Percentiles rank a stretch among this genome's conserved stretches.
phyloP scores from a whole-genome alignment of 2,329 filamentous ascomycete genomes.

The Myriosclerotinia curreyana region DNA sequence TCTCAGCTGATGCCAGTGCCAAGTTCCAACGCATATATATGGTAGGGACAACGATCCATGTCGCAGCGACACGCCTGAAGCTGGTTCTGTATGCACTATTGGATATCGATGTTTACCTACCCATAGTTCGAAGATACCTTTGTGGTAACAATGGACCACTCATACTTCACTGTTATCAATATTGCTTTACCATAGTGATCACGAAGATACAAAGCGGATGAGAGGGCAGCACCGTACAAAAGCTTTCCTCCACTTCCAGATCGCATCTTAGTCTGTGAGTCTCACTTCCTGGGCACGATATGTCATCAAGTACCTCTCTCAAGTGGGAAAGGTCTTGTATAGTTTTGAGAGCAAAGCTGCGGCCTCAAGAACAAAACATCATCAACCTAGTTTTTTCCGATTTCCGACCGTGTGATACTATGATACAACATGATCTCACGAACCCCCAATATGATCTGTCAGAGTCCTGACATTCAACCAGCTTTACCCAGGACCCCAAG shows the following conservation, averaged over 20 bases:
- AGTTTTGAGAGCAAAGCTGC: not conserved
- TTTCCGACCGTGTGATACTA: no score
- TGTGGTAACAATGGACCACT: not conserved
- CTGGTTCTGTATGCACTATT: not conserved
- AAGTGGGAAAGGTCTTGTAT: not conserved
- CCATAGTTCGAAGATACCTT: not conserved
- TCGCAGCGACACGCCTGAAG: not conserved
- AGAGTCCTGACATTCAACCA: not conserved
- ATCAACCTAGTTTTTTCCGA: not conserved
- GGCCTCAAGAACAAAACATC: not conserved
- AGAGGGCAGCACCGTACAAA: not conserved
- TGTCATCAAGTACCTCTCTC: not conserved
- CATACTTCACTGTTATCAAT: not conserved
- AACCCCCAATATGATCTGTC: conserved; percentile 3
- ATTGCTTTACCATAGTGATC: not conserved
- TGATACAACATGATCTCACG: not conserved
- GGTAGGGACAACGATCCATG: not conserved
- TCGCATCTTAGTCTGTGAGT: not conserved
- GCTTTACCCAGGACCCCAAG: not conserved
- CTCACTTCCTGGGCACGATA: not conserved
- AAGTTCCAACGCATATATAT: not conserved
- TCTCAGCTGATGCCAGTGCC: not conserved
- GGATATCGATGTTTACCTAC: not conserved
- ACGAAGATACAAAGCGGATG: not conserved
- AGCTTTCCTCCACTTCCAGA: not conserved